Percentiles rank a stretch among this genome's conserved stretches.
Conservation (phyloP, 2,329 filamentous ascomycete species). For the Trichoderma semiorbis region DNA sequence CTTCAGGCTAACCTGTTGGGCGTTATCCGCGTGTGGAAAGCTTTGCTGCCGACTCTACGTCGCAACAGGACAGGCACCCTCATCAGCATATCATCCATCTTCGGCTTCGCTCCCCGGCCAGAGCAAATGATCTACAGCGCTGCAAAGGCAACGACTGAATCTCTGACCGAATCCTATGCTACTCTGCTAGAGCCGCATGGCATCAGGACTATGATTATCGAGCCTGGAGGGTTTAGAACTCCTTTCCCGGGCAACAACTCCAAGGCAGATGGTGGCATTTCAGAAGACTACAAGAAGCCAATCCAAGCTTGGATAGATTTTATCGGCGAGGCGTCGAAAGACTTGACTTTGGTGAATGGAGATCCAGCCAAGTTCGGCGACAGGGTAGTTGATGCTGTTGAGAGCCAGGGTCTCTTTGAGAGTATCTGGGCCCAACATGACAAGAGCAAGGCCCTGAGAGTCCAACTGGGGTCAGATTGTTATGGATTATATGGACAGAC, state of each 20-base stretch:
- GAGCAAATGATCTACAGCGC: slow-evolving; percentile 43
- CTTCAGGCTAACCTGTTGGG: slow-evolving; percentile 2
- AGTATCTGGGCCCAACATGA: background rate
- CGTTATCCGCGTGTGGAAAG: slow-evolving; percentile 8
- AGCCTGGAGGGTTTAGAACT: slow-evolving; percentile 50
- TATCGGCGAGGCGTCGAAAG: background rate
- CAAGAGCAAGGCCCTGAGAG: background rate
- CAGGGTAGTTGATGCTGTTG: slow-evolving; percentile 5
- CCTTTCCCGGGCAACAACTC: slow-evolving; percentile 5
- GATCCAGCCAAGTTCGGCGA: slow-evolving; percentile 1
- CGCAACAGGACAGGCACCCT: slow-evolving; percentile 38
- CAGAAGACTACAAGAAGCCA: background rate
- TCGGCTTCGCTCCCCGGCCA: slow-evolving; percentile 37
- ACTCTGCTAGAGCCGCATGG: slow-evolving; percentile 42
- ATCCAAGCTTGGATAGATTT: slow-evolving; percentile 7
- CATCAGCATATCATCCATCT: slow-evolving; percentile 46
- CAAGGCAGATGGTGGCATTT: slow-evolving; percentile 1
- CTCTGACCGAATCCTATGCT: slow-evolving; percentile 40
- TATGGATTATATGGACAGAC: background rate
- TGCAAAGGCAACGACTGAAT: slow-evolving; percentile 44
- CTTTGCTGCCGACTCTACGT: background rate
- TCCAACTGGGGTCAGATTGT: background rate
- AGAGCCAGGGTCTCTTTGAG: background rate
- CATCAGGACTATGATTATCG: slow-evolving; percentile 43
- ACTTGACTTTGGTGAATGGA: background rate